Evolutionary conservation across 2,329 filamentous ascomycete genomes (phyloP).

Genomic region (Rugonectria rugulosa): DNA sequence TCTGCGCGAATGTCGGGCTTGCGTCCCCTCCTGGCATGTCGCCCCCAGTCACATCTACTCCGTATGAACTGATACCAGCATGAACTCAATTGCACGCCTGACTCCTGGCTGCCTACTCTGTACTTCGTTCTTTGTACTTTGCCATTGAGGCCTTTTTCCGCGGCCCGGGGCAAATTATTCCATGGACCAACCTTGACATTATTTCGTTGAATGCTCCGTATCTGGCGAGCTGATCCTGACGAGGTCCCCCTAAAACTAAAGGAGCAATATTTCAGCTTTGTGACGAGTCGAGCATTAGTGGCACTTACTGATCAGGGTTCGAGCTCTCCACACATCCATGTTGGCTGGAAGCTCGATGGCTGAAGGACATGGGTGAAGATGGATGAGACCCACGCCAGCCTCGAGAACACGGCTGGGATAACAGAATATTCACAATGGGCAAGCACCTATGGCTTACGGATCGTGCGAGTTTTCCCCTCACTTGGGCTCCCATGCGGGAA

Average conservation of each 20-base stretch:
- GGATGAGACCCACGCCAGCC: constrained; percentile 19
- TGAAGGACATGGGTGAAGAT: too few relatives aligned
- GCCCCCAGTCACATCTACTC: background rate
- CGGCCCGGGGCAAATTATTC: too few relatives aligned
- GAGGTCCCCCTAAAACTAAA: constrained; percentile 22
- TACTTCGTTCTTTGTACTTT: too few relatives aligned
- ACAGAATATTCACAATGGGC: background rate
- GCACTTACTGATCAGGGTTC: constrained; percentile 4
- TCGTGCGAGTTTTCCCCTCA: constrained; percentile 4
- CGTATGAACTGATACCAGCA: background rate
- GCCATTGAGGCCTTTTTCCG: too few relatives aligned
- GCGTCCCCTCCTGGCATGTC: background rate
- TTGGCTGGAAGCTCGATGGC: constrained; percentile 3
- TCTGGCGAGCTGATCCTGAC: constrained; percentile 22
- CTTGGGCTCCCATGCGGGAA: constrained; percentile 6
- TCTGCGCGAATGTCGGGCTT: background rate
- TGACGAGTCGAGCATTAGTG: constrained; percentile 21
- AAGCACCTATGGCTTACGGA: background rate
- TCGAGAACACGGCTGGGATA: constrained; percentile 8
- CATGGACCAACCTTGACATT: too few relatives aligned
- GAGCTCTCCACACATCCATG: constrained; percentile 7
- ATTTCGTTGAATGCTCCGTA: background rate
- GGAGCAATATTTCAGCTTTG: constrained; percentile 23
- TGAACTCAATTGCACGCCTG: background rate
- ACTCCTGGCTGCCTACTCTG: too few relatives aligned